Conservation (phyloP, 208 protist genomes). For the Kentomonas sorsogonicus region DNA sequence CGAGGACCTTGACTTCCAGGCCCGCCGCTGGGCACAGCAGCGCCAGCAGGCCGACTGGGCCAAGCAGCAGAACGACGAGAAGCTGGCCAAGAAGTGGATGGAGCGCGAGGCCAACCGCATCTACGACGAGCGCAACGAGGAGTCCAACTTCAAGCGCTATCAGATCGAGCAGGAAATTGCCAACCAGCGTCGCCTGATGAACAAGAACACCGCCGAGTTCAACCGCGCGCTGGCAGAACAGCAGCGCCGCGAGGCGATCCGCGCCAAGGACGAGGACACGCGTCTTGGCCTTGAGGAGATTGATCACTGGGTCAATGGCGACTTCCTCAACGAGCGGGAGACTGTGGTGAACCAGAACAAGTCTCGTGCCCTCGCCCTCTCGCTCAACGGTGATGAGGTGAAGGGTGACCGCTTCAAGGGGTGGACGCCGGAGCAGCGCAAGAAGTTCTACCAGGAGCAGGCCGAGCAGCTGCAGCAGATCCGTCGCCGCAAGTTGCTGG, state of each 20-base stretch:
- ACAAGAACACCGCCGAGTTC: conserved; percentile 77
- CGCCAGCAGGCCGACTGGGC: conserved; percentile 82
- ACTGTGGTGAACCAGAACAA: conserved; percentile 54
- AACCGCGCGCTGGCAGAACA: conserved; percentile 85
- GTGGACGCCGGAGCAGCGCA: conserved; percentile 47
- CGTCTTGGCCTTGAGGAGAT: conserved; percentile 86
- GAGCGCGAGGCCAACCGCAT: conserved; percentile 77
- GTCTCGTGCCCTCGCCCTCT: conserved; percentile 20
- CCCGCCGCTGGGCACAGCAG: conserved; percentile 72
- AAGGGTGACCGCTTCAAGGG: conserved; percentile 83
- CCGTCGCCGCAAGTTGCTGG: conserved; percentile 68
- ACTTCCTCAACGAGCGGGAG: conserved; percentile 89
- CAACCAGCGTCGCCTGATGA: conserved; percentile 57
- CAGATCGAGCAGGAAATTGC: conserved; percentile 72
- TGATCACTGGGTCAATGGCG: conserved; percentile 75
- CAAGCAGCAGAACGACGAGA: conserved; percentile 84
- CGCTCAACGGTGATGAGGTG: conserved; percentile 66
- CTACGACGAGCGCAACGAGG: conserved; percentile 84
- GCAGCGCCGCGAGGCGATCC: conserved; percentile 73
- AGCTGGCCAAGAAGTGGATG: conserved; percentile 90
- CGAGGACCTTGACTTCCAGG: conserved; percentile 81
- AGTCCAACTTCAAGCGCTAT: conserved; percentile 78
- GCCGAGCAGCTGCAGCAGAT: conserved; percentile 73
- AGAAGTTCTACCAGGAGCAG: conserved; percentile 56
- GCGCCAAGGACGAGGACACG: conserved; percentile 73